These are phyloP conservation scores for Penstemon eatonii DNA, from an alignment of 257 asterid genomes.

Conservation along the genomic window DNA sequence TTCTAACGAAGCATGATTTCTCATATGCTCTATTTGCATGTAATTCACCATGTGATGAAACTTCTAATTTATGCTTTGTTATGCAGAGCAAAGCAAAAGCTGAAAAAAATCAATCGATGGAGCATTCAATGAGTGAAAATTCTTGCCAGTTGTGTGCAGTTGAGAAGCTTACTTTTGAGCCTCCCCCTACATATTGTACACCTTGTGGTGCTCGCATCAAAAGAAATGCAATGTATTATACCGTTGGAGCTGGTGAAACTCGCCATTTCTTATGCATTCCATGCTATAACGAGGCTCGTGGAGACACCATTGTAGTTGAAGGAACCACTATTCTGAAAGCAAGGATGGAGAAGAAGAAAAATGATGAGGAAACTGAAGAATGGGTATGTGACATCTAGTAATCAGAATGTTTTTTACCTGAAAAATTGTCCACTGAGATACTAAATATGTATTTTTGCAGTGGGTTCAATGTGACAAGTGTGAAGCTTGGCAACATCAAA, in stretches of 20 bases:
- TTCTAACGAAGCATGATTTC: constrained; percentile 23
- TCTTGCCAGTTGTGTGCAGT: constrained; percentile 98
- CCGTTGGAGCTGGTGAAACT: constrained; percentile 85
- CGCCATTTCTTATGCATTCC: constrained; percentile 87
- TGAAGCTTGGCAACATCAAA: constrained; percentile 99
- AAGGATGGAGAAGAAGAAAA: constrained; percentile 90
- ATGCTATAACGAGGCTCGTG: constrained; percentile 88
- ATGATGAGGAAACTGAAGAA: constrained; percentile 98
- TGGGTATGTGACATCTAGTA: constrained; percentile 58
- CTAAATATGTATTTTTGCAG: constrained; percentile 50
- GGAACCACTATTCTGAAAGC: constrained; percentile 70
- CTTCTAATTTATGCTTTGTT: constrained; percentile 29
- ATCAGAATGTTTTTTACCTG: constrained; percentile 10
- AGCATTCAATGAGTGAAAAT: constrained; percentile 83
- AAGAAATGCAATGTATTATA: constrained; percentile 89
- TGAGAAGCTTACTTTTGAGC: constrained; percentile 94
- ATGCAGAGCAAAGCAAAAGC: constrained; percentile 91
- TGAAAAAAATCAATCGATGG: constrained; percentile 95
- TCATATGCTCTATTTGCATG: constrained; percentile 13
- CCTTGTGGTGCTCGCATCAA: constrained; percentile 96
- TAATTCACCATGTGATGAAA: constrained; percentile 10
- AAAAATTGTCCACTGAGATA: constrained; percentile 21
- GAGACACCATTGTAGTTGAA: constrained; percentile 71
- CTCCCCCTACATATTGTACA: constrained; percentile 90
- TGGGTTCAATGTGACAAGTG: constrained; percentile 99